phyloP scores from a whole-genome alignment of 805 yeast genomes.

The Saturnispora diversa region DNA sequence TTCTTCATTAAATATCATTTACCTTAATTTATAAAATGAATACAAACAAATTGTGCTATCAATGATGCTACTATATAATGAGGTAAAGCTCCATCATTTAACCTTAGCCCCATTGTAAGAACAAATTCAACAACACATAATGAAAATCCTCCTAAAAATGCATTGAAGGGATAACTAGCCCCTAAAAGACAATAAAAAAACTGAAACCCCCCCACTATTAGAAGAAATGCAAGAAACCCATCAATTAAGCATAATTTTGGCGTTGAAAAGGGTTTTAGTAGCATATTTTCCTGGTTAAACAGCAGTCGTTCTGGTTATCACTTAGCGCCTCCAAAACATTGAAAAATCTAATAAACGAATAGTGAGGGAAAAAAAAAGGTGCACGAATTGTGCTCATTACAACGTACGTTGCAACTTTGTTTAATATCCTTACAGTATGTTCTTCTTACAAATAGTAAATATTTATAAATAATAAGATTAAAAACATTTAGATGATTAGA shows the following conservation, averaged over 20 bases:
- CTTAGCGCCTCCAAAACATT: no score
- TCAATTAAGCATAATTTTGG: conserved; percentile 68
- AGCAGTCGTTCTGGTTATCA: no score
- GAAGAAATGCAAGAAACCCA: conserved; percentile 64
- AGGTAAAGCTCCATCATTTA: conserved; percentile 39
- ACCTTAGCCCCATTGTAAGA: conserved; percentile 69
- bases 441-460: no score
- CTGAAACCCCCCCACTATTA: conserved; percentile 67
- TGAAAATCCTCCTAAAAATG: conserved; percentile 87
- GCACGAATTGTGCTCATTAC: no score
- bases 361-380: no score
- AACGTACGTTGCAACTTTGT: no score
- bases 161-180: conserved; percentile 95
- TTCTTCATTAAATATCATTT: not conserved
- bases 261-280: no score
- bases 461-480: no score
- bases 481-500: no score
- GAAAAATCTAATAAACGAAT: no score
- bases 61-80: conserved; percentile 85
- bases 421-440: no score
- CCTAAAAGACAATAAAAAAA: conserved; percentile 67
- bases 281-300: no score
- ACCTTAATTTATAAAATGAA: conserved; percentile 77
- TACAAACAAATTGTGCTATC: conserved; percentile 78
- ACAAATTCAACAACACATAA: conserved; percentile 95